Conservation (phyloP, 192 early-diverging fungal genomes). For the Phycomyces nitens region DNA sequence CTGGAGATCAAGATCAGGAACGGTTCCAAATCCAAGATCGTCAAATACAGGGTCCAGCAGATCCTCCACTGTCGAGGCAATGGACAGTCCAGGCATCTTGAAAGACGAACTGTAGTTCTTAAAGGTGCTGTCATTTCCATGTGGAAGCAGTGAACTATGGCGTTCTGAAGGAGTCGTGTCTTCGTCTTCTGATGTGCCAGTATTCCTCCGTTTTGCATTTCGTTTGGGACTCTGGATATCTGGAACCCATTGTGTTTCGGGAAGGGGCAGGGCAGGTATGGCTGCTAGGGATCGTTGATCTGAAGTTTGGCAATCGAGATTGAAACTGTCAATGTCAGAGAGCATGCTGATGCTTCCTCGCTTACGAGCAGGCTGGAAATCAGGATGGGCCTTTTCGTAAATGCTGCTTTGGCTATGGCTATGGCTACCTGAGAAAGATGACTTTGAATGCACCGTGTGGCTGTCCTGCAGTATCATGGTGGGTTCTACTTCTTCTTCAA, state of each 20-base stretch:
- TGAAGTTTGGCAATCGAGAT: neutral
- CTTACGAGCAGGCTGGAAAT: slow-evolving; percentile 25
- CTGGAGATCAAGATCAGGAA: slow-evolving; percentile 10
- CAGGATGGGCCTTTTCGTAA: neutral
- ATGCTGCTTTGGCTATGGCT: neutral
- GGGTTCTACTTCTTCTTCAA: neutral
- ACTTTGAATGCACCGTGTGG: neutral
- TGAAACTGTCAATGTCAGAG: slow-evolving; percentile 25
- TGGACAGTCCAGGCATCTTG: neutral
- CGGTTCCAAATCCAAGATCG: slow-evolving; percentile 14
- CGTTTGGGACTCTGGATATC: slow-evolving; percentile 5
- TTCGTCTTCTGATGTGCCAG: slow-evolving; percentile 13
- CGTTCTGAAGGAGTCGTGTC: neutral
- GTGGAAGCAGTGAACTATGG: no score
- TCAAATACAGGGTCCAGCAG: neutral
- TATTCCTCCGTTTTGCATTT: slow-evolving; percentile 15
- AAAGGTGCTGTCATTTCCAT: no score
- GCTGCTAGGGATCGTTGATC: neutral
- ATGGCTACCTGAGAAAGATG: neutral
- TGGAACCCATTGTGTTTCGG: neutral
- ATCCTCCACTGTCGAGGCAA: neutral
- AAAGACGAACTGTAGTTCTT: neutral
- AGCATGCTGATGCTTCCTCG: slow-evolving; percentile 35
- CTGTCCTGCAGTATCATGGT: neutral
- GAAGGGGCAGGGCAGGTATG: neutral